A percentile compares a stretch with the other conserved stretches of the same genome.
phyloP scores from a whole-genome alignment of 202 grass and related monocot species.

The Setaria italica region DNA sequence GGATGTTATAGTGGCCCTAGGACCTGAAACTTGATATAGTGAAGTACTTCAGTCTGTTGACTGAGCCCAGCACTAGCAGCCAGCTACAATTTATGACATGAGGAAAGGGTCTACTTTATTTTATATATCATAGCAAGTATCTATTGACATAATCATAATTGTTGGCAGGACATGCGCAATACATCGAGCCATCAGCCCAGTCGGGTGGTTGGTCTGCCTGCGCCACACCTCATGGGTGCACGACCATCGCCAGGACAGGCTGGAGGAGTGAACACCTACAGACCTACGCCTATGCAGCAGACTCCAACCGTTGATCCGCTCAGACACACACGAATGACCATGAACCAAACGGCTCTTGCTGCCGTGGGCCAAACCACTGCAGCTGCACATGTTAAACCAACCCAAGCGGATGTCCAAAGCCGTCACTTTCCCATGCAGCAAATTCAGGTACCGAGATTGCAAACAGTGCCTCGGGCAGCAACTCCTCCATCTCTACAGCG shows the following conservation, averaged over 20 bases:
- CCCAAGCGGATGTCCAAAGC: not conserved
- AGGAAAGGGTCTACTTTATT: not conserved
- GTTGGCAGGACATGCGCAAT: constrained; percentile 46
- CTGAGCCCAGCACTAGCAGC: not conserved
- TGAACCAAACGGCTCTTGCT: constrained; percentile 32
- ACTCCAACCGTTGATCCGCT: constrained; percentile 20
- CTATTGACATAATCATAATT: constrained; percentile 42
- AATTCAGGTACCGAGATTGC: constrained; percentile 33
- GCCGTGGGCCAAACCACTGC: not conserved
- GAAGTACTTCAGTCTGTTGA: constrained; percentile 29
- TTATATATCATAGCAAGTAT: constrained; percentile 30
- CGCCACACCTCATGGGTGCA: constrained; percentile 23
- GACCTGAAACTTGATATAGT: constrained; percentile 23
- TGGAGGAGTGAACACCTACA: constrained; percentile 50
- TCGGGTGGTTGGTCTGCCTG: constrained; percentile 38
- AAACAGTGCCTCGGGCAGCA: constrained; percentile 21
- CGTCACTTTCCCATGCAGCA: constrained; percentile 22
- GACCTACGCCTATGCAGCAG: constrained; percentile 32
- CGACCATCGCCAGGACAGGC: constrained; percentile 38
- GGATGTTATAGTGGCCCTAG: not conserved
- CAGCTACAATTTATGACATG: not conserved
- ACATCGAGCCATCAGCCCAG: constrained; percentile 36
- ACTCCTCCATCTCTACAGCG: constrained; percentile 8
- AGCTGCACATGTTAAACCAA: constrained; percentile 19
- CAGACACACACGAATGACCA: not conserved